Percentiles rank a stretch among this genome's conserved stretches.
Conservation (phyloP, 805 yeast species). For the Lipomyces sp. region DNA sequence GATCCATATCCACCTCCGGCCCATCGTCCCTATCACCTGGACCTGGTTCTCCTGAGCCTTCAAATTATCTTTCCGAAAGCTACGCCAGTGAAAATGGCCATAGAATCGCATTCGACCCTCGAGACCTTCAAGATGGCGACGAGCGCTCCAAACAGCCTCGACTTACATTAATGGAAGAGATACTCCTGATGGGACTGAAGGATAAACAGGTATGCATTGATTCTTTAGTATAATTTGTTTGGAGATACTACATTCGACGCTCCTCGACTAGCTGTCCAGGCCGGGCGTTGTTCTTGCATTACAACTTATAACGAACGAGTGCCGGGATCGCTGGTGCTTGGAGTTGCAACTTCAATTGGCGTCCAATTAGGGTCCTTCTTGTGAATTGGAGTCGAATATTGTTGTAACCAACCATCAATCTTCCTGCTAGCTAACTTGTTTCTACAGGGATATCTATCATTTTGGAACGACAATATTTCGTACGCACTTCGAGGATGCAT, state of each 20-base stretch:
- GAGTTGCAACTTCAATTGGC: neutral
- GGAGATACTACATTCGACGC: neutral
- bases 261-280: neutral
- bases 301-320: too few species aligned
- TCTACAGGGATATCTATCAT: constrained; percentile 78
- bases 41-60: constrained; percentile 18
- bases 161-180: constrained; percentile 95
- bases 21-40: constrained; percentile 9
- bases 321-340: neutral
- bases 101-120: constrained; percentile 81
- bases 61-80: constrained; percentile 8
- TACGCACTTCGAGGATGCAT: constrained; percentile 96
- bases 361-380: neutral
- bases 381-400: neutral
- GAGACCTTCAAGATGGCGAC: constrained; percentile 56
- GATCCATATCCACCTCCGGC: constrained; percentile 8
- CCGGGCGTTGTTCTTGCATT: neutral
- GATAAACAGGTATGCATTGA: constrained; percentile 65
- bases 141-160: constrained; percentile 63
- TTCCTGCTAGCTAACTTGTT: neutral
- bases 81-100: constrained; percentile 49
- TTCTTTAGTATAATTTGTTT: neutral
- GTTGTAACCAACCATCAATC: neutral
- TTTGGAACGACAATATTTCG: constrained; percentile 98
- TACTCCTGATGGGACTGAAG: constrained; percentile 86